phyloP scores from a whole-genome alignment of 73 alveolate species.

The Paramecium pentaurelia region DNA sequence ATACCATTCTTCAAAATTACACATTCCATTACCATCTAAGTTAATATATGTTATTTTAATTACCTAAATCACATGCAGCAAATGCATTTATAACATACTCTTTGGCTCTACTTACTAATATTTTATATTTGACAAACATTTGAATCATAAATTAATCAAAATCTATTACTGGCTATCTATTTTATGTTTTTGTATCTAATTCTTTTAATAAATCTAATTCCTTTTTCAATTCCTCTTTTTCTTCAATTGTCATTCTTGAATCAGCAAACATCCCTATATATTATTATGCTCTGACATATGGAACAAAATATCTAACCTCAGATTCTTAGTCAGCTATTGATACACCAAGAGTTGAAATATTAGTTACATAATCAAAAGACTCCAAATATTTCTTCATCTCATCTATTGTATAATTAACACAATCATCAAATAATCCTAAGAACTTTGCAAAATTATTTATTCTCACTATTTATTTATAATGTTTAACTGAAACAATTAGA shows the following conservation, averaged over 20 bases:
- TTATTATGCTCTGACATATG: slow-evolving; percentile 46
- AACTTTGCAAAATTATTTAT: slow-evolving; percentile 54
- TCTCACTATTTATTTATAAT: slow-evolving; percentile 21
- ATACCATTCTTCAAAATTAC: slow-evolving; percentile 59
- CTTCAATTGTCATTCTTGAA: slow-evolving; percentile 60
- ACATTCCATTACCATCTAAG: slow-evolving; percentile 57
- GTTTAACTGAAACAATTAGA: slow-evolving; percentile 49
- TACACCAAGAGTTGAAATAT: slow-evolving; percentile 30
- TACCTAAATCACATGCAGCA: slow-evolving; percentile 60
- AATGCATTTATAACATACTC: slow-evolving; percentile 30
- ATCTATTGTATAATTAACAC: slow-evolving; percentile 34
- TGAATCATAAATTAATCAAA: slow-evolving; percentile 52
- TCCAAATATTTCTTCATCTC: slow-evolving; percentile 52
- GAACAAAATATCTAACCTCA: slow-evolving; percentile 41
- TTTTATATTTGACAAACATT: slow-evolving; percentile 48
- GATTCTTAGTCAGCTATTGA: background rate
- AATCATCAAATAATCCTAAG: slow-evolving; percentile 44
- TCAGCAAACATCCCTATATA: slow-evolving; percentile 44
- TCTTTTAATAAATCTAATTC: slow-evolving; percentile 50
- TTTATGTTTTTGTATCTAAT: background rate
- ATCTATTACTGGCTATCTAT: background rate
- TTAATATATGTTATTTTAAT: background rate
- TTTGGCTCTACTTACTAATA: slow-evolving; percentile 55
- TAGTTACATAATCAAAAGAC: slow-evolving; percentile 39
- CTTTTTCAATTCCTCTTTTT: slow-evolving; percentile 51